Evolutionary conservation across 345 rosid genomes (phyloP).

Genomic region (Mallotus nudiflorus): DNA sequence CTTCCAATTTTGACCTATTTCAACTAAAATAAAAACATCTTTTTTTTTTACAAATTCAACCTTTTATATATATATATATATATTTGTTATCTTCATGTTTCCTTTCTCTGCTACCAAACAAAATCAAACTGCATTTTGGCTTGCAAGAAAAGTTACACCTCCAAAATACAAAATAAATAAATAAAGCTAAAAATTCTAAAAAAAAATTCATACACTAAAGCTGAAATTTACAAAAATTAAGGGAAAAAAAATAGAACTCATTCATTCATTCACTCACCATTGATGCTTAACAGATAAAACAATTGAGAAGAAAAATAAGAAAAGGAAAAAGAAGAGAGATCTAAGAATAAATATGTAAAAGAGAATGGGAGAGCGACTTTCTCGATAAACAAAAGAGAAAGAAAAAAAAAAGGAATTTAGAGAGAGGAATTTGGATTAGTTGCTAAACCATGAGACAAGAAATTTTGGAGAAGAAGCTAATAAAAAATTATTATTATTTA

Average conservation of each 20-base stretch:
- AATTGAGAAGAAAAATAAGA: not conserved
- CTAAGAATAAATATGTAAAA: conserved; percentile 26
- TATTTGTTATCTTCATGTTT: conserved; percentile 4
- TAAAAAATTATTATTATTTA: conserved; percentile 27
- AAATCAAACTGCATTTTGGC: conserved; percentile 30
- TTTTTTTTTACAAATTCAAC: no score
- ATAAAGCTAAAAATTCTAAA: not conserved
- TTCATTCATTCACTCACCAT: conserved; percentile 57
- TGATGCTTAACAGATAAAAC: conserved; percentile 9
- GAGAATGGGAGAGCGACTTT: conserved; percentile 34
- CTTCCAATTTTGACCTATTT: no score
- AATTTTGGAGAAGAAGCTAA: conserved; percentile 48
- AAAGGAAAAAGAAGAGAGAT: conserved; percentile 30
- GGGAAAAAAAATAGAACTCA: no score
- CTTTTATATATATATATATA: not conserved
- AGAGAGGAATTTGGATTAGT: conserved; percentile 11
- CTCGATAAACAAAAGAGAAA: conserved; percentile 21
- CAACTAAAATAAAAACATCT: no score
- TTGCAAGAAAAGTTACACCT: conserved; percentile 15
- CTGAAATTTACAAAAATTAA: not conserved
- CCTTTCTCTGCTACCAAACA: conserved; percentile 30
- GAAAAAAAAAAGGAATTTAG: conserved; percentile 38
- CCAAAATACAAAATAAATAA: not conserved
- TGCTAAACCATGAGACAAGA: conserved; percentile 42
- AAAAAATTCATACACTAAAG: not conserved